These are phyloP conservation scores for Cadophora sp. DNA, from an alignment of 2,329 filamentous ascomycete species.

Conservation along the genomic window DNA sequence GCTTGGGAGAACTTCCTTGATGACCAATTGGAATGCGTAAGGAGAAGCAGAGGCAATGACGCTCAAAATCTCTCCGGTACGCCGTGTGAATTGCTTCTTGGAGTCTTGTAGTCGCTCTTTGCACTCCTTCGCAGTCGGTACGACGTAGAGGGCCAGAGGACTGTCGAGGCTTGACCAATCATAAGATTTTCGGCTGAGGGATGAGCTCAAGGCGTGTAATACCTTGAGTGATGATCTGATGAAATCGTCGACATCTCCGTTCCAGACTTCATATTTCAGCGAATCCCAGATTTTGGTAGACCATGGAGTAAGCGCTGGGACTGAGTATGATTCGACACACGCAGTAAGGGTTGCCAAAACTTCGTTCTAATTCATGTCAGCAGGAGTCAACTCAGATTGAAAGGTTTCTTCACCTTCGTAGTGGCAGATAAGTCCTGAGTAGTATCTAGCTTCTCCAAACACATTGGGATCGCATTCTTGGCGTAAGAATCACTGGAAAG, in stretches of 20 bases:
- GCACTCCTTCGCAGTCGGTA: constrained; percentile 32
- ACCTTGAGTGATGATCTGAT: constrained; percentile 38
- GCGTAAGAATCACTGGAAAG: constrained; percentile 39
- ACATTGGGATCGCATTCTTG: constrained; percentile 32
- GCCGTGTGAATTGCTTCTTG: constrained; percentile 46
- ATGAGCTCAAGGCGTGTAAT: constrained; percentile 32
- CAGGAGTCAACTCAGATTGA: neutral
- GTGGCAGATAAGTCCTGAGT: constrained; percentile 37
- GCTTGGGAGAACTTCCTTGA: constrained; percentile 33
- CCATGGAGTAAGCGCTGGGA: constrained; percentile 29
- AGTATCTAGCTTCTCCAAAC: constrained; percentile 38
- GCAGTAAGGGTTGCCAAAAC: constrained; percentile 35
- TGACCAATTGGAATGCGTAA: constrained; percentile 33
- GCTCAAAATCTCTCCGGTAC: constrained; percentile 34
- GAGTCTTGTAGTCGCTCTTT: constrained; percentile 46
- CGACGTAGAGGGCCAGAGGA: constrained; percentile 17
- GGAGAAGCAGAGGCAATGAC: constrained; percentile 34
- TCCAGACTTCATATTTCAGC: constrained; percentile 45
- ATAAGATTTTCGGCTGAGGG: constrained; percentile 7
- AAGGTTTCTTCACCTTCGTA: constrained; percentile 37
- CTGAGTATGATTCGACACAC: constrained; percentile 34
- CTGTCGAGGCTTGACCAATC: constrained; percentile 12
- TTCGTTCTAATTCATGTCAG: constrained; percentile 37
- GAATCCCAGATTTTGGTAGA: constrained; percentile 42
- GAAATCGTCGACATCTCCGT: constrained; percentile 42